phyloP scores from a whole-genome alignment of 2,329 filamentous ascomycete genomes.

The Botryotinia convoluta region DNA sequence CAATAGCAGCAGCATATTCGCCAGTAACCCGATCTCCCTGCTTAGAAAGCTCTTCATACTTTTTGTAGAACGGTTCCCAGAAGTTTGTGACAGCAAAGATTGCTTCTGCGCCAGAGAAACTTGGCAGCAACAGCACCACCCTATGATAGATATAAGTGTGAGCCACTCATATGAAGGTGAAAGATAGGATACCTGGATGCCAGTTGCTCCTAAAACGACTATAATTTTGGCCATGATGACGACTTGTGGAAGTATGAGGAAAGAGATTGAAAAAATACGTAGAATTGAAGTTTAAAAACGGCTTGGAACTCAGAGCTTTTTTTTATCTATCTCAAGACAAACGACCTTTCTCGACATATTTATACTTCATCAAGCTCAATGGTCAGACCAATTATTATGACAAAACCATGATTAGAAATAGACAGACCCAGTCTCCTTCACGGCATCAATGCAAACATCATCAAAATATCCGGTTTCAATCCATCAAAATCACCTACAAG shows the following conservation, averaged over 20 bases:
- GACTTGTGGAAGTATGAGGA: neutral
- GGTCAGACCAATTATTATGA: neutral
- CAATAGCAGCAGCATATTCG: slow-evolving; percentile 22
- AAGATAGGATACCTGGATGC: neutral
- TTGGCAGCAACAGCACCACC: slow-evolving; percentile 47
- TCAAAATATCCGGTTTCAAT: neutral
- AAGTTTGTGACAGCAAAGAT: slow-evolving; percentile 44
- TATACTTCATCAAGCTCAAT: neutral
- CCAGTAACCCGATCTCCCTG: slow-evolving; percentile 27
- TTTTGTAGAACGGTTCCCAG: slow-evolving; percentile 30
- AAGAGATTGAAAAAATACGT: neutral
- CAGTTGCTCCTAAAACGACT: neutral
- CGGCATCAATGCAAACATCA: neutral
- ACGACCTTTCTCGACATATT: neutral
- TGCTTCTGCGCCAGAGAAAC: slow-evolving; percentile 41
- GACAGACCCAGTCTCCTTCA: no score
- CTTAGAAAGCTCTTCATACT: slow-evolving; percentile 23
- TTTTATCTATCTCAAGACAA: neutral
- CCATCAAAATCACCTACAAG: no score
- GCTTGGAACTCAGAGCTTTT: neutral
- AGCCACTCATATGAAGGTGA: neutral
- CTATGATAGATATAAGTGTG: slow-evolving; percentile 29
- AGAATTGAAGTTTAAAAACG: neutral
- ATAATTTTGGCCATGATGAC: slow-evolving; percentile 1
- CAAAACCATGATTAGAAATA: neutral